Evolutionary conservation across 441 rosid genomes (phyloP).

Genomic region (Eruca vesicaria): DNA sequence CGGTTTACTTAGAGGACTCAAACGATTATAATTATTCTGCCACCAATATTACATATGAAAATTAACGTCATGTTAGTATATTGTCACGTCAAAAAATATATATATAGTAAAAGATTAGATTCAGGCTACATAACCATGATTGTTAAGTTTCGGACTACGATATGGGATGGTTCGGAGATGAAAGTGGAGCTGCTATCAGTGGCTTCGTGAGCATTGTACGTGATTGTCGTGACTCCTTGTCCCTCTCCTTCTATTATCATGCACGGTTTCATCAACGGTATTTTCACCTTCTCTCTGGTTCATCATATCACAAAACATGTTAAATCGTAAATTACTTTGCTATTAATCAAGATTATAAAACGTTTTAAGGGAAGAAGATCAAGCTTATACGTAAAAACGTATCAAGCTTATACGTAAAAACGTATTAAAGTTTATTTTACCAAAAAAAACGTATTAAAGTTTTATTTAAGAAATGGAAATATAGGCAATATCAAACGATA

Average conservation of each 20-base stretch:
- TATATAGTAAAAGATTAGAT: background rate
- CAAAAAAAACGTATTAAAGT: background rate
- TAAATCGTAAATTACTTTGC: no score
- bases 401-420: no score
- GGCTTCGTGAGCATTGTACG: slow-evolving; percentile 20
- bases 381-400: no score
- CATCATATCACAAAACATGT: background rate
- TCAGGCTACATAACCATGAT: slow-evolving; percentile 37
- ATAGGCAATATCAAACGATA: background rate
- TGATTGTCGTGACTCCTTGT: slow-evolving; percentile 37
- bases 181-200: slow-evolving; percentile 50
- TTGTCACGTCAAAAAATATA: background rate
- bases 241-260: slow-evolving; percentile 44
- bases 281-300: slow-evolving; percentile 43
- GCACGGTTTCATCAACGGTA: slow-evolving; percentile 41
- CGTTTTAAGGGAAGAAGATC: no score
- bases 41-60: background rate
- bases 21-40: slow-evolving; percentile 41
- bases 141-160: slow-evolving; percentile 40
- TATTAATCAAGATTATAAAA: no score
- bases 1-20: background rate
- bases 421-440: no score
- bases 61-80: background rate
- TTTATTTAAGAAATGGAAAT: background rate
- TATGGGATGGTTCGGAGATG: slow-evolving; percentile 35